Evolutionary conservation across 2,329 filamentous ascomycete species (phyloP).

Genomic region (Epichloe uncinata): DNA sequence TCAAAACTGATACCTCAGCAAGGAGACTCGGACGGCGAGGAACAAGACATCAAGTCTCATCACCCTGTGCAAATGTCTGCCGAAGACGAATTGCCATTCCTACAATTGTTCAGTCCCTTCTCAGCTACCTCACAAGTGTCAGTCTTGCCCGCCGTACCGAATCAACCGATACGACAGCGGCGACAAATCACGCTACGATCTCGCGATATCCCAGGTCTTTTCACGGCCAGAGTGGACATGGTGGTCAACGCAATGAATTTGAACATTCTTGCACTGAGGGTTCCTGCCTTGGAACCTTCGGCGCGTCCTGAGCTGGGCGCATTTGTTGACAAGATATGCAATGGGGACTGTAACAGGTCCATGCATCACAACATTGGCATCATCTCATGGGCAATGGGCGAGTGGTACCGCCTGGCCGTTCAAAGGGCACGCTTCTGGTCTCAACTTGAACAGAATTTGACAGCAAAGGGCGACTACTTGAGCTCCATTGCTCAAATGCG

Average conservation of each 20-base stretch:
- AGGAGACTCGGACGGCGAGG: constrained; percentile 17
- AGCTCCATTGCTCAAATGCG: constrained; percentile 14
- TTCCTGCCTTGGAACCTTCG: constrained; percentile 42
- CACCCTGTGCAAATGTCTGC: constrained; percentile 49
- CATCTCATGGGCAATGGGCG: constrained; percentile 52
- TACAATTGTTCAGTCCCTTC: constrained; percentile 59
- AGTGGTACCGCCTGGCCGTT: constrained; percentile 50
- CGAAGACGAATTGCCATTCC: constrained; percentile 52
- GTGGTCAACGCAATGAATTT: constrained; percentile 41
- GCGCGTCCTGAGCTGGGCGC: constrained; percentile 44
- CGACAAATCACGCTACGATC: constrained; percentile 41
- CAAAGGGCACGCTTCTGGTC: constrained; percentile 52
- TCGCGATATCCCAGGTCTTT: constrained; percentile 33
- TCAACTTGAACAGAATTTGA: constrained; percentile 35
- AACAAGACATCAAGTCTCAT: constrained; percentile 43
- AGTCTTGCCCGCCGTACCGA: constrained; percentile 24
- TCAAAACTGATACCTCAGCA: constrained; percentile 13
- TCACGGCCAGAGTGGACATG: constrained; percentile 44
- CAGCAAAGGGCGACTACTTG: constrained; percentile 16
- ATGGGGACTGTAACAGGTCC: constrained; percentile 26
- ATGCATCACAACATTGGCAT: constrained; percentile 44
- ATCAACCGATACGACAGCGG: constrained; percentile 31
- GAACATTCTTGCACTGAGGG: constrained; percentile 36
- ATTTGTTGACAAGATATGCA: constrained; percentile 33
- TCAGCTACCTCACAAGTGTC: constrained; percentile 42